Evolutionary conservation across 768 basidiomycete genomes (phyloP).

Genomic region (Agaricus subrufescens): DNA sequence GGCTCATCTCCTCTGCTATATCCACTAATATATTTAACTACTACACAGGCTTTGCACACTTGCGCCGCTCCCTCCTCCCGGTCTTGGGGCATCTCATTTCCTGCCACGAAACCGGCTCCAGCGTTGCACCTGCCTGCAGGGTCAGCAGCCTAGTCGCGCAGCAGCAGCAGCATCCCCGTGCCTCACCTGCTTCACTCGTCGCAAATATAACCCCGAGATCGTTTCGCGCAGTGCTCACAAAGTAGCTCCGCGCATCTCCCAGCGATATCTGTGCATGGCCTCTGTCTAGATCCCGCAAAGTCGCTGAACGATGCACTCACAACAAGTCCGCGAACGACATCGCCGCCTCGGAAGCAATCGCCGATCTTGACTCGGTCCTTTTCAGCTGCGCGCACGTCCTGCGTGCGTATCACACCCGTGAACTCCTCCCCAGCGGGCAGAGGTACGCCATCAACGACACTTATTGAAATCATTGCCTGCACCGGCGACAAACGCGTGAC

Average conservation of each 20-base stretch:
- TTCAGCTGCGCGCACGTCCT: conserved; percentile 88
- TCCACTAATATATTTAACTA: conserved; percentile 27
- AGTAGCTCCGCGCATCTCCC: conserved; percentile 89
- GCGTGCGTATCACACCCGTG: conserved; percentile 78
- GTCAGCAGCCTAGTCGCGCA: neutral
- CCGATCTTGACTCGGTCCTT: conserved; percentile 87
- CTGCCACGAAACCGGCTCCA: conserved; percentile 87
- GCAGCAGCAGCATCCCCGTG: conserved; percentile 15
- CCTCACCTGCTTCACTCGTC: conserved; percentile 73
- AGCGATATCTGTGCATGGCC: conserved; percentile 65
- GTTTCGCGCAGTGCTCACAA: conserved; percentile 86
- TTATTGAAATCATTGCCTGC: conserved; percentile 80
- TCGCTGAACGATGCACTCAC: conserved; percentile 38
- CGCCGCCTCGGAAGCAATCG: conserved; percentile 89
- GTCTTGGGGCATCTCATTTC: conserved; percentile 88
- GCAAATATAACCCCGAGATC: conserved; percentile 91
- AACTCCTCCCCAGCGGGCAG: conserved; percentile 85
- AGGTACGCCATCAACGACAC: conserved; percentile 83
- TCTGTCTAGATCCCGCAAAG: neutral
- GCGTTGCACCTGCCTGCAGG: conserved; percentile 54
- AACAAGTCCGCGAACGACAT: conserved; percentile 83
- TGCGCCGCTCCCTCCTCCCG: conserved; percentile 73
- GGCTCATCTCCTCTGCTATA: conserved; percentile 13
- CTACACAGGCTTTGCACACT: conserved; percentile 81
- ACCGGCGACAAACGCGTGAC: conserved; percentile 79